phyloP scores from a whole-genome alignment of 2,329 filamentous ascomycete species.

The Xylariaceae sp. region DNA sequence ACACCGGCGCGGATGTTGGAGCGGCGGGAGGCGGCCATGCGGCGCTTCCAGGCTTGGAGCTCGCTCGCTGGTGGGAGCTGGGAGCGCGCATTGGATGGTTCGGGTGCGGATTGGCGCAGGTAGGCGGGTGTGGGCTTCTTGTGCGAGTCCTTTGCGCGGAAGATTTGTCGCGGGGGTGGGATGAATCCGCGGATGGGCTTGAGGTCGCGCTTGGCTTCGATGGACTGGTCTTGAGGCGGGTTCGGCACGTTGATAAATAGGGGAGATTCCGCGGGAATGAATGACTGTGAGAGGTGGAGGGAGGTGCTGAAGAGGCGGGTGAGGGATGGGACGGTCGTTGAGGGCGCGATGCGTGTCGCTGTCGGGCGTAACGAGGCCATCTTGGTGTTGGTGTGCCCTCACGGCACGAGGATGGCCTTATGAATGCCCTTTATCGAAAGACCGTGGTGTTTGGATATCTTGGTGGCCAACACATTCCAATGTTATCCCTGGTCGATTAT shows the following conservation, averaged over 20 bases:
- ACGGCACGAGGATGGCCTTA: conserved; percentile 4
- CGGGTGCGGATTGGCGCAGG: conserved; percentile 54
- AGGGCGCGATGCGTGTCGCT: conserved; percentile 12
- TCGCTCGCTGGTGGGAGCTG: conserved; percentile 35
- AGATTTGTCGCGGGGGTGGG: conserved; percentile 78
- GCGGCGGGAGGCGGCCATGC: conserved; percentile 69
- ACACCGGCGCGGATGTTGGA: conserved; percentile 70
- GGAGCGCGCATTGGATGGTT: conserved; percentile 41
- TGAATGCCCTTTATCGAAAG: not conserved
- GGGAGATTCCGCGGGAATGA: conserved; percentile 82
- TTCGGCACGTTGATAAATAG: conserved; percentile 79
- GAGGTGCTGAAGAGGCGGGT: conserved; percentile 45
- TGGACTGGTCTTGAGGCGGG: conserved; percentile 63
- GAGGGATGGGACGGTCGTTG: conserved; percentile 24
- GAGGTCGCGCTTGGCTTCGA: conserved; percentile 34
- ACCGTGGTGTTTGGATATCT: not conserved
- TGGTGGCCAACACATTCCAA: not conserved
- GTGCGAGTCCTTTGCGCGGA: conserved; percentile 53
- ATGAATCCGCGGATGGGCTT: conserved; percentile 69
- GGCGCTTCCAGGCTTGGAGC: conserved; percentile 60
- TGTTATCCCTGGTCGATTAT: not conserved
- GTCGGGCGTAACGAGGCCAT: conserved; percentile 17
- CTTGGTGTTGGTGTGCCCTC: conserved; percentile 5
- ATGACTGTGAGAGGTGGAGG: conserved; percentile 30
- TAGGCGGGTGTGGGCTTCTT: conserved; percentile 62